phyloP scores from a whole-genome alignment of 176 grass and related monocot genomes.

The Saccharum spontaneum region DNA sequence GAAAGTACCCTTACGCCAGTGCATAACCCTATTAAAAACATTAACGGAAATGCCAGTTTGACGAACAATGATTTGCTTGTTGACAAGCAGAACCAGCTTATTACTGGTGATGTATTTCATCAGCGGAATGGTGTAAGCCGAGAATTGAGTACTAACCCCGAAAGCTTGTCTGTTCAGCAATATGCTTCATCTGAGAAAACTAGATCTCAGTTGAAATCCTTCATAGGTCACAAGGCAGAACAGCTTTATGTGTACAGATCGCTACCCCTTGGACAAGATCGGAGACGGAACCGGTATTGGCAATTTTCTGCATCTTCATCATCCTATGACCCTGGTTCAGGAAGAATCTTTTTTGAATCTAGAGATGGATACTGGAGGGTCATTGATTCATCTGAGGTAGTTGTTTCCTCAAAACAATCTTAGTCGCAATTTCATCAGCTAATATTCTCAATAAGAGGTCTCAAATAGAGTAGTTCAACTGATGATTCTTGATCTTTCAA shows the following conservation, averaged over 20 bases:
- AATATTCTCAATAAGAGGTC: slow-evolving; percentile 9
- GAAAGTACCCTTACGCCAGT: slow-evolving; percentile 38
- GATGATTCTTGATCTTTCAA: slow-evolving; percentile 10
- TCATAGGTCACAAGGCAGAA: slow-evolving; percentile 84
- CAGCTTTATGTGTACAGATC: slow-evolving; percentile 87
- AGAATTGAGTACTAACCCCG: slow-evolving; percentile 45
- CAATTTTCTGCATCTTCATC: slow-evolving; percentile 83
- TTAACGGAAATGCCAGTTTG: slow-evolving; percentile 40
- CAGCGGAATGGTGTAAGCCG: slow-evolving; percentile 54
- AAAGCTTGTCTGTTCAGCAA: slow-evolving; percentile 60
- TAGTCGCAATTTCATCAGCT: neutral
- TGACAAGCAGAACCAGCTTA: slow-evolving; percentile 47
- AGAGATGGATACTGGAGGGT: slow-evolving; percentile 80
- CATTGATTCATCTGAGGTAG: slow-evolving; percentile 86
- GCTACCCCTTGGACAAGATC: slow-evolving; percentile 91
- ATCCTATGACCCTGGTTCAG: slow-evolving; percentile 85
- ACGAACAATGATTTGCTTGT: slow-evolving; percentile 40
- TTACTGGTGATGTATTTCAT: slow-evolving; percentile 36
- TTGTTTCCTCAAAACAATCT: slow-evolving; percentile 30
- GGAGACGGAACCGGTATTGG: slow-evolving; percentile 93
- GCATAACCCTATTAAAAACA: slow-evolving; percentile 40
- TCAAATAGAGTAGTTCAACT: neutral
- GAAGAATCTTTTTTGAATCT: slow-evolving; percentile 94
- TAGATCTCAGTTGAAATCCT: slow-evolving; percentile 78
- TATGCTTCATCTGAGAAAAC: slow-evolving; percentile 84